Base-by-base conservation (phyloP, 768 basidiomycete genomes). In the Calocera cornea region DNA sequence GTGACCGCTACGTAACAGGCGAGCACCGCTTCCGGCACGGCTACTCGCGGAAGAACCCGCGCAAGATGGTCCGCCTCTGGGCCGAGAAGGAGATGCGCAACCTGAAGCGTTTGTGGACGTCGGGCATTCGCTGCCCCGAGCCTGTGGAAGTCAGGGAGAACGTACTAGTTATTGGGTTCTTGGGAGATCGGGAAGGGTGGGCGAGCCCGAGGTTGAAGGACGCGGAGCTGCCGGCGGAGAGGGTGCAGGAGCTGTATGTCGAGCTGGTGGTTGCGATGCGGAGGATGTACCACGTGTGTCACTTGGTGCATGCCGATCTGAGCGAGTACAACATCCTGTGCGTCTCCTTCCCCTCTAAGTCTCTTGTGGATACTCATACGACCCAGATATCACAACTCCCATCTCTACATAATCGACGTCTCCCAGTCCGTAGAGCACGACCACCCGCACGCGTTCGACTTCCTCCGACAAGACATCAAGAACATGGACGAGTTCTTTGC, bases 1-100 rank as follows among this genome's bases (percentile, higher is more conserved):
- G 97, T n/a, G 92, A 95, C 72, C 88, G 89, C 68, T 99, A 99
- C 76, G 94, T 98, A 41, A 87, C 89, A 0, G 97, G 97, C 64
- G 95, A 98, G 76, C 87, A 89, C 75, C 87, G 97, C n/a, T 98
- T 98, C 79, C 83, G 92, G 63, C 84, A 87, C 67, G 95, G 95
- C 29, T 78, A 78, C 67, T 79, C 81, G 74, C 87, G 88, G 67
- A 86, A 83, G 69, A 99, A 98, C 74, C 95, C 97, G 17, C 85
- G 97, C 31, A 99, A 99, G 79, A 98, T 99, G 95, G 95, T 99
- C 22, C 84, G 93, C 17, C 77, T 98, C 1, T 99, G 97, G 97
- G 97, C 97, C 1, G 97, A 99, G 77, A 99, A 99, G 78, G 97
- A 99, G 77, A 89, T 97, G 88, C 86, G 97, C 27, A 99, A 99